Base-by-base conservation (phyloP, 2,329 filamentous ascomycete species). In the Colletotrichum godetiae region DNA sequence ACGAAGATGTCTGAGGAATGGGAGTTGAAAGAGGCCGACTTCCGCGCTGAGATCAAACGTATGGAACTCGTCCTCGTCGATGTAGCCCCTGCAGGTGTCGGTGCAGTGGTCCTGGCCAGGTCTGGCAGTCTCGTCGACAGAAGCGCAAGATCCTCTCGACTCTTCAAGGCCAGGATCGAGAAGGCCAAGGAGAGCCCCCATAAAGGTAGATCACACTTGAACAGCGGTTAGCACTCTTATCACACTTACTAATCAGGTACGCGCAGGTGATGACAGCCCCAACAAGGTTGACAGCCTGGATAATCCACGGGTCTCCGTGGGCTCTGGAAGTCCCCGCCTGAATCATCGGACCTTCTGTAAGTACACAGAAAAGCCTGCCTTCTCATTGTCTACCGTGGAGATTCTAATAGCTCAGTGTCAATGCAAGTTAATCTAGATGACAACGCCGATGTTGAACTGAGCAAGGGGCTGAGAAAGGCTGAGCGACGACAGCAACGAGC, bases 71-170 rank as follows among this genome's bases (percentile, higher is more conserved):
- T 80, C 2, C 74, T 85, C 33, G 81, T 82, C 11, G 78, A 76
- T 31, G 72, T 78, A 49, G 83, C 81, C n/a, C 78, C 76, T 22
- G 80, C 82, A 31, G 84, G 85, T 3, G 78, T 87, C 37, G 84
- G 84, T 68, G 83, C 83, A n/a, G 86, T 88, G 2, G 78, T 82
- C 1, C 72, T 87, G 29, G 85, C 84, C 13, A 81, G 86, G 56
- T 81, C 83, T 5, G 81, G 81, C 15, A 87, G 84, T 55, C 75
- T 87, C 24, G 77, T 87, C 24, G 81, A 85, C 69, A 78, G 86
- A 42, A 82, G 79, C 59, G 72, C 75, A 11, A 72, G 74, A 33
- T 78, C 78, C 33, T 78, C 78, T 15, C 79, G 76, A 63, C 67
- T 78, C 13, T 81, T 85, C 62, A 76, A 79, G 35, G 79, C 78